Conservation (phyloP, 331 rosid genomes). For the Rhamnella rubrinervis region DNA sequence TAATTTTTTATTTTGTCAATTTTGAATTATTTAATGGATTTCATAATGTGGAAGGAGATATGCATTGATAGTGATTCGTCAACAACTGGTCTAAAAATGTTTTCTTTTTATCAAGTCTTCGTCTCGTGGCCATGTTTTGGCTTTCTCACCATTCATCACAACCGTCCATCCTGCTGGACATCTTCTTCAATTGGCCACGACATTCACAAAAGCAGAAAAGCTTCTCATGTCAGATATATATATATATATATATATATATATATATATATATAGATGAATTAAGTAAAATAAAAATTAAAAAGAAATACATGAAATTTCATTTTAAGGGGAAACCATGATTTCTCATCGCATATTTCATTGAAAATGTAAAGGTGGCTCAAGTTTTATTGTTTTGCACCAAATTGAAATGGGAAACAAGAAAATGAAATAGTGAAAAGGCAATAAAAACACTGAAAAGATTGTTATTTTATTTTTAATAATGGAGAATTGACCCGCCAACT, state of each 20-base stretch:
- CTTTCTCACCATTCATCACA: conserved; percentile 30
- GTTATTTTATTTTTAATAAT: not conserved
- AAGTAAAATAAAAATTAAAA: no score
- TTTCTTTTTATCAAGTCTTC: conserved; percentile 19
- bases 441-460: conserved; percentile 3
- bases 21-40: conserved; percentile 33
- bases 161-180: conserved; percentile 51
- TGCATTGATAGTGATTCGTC: conserved; percentile 64
- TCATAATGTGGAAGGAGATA: conserved; percentile 36
- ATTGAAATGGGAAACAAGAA: not conserved
- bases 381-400: conserved; percentile 6
- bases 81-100: conserved; percentile 49
- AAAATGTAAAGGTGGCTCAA: no score
- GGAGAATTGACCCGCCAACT: conserved; percentile 33
- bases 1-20: not conserved
- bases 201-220: not conserved
- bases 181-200: conserved; percentile 15
- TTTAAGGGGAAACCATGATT: no score
- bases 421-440: conserved; percentile 6
- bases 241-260: no score
- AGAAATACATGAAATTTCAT: no score
- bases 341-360: no score
- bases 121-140: conserved; percentile 29
- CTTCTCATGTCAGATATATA: no score
- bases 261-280: no score